phyloP scores from a whole-genome alignment of 345 rosid genomes.

The Bruguiera gymnorhiza region DNA sequence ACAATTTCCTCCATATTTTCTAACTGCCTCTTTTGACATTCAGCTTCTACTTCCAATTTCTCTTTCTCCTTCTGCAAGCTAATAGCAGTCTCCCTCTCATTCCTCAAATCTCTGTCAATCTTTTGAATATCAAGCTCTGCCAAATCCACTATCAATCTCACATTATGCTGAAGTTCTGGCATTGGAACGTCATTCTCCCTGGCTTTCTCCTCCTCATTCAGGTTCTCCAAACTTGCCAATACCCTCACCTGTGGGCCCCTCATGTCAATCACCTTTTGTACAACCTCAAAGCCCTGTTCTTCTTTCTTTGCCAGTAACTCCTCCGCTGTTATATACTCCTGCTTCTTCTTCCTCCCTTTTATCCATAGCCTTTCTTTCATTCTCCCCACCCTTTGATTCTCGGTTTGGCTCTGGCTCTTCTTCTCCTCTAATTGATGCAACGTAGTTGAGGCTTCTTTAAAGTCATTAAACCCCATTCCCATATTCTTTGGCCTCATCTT shows the following conservation, averaged over 20 bases:
- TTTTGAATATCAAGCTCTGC: constrained; percentile 85
- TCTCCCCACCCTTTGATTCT: constrained; percentile 33
- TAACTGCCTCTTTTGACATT: constrained; percentile 51
- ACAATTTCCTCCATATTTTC: constrained; percentile 59
- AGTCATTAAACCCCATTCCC: constrained; percentile 93
- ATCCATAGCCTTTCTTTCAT: constrained; percentile 61
- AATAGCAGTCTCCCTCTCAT: constrained; percentile 76
- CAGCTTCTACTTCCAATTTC: constrained; percentile 53
- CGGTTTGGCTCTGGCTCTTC: constrained; percentile 27
- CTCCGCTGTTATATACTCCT: constrained; percentile 56
- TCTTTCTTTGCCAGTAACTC: constrained; percentile 73
- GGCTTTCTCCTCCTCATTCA: constrained; percentile 87
- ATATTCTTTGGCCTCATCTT: constrained; percentile 86
- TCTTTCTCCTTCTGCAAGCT: constrained; percentile 81
- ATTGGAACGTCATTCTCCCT: constrained; percentile 81
- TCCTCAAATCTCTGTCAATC: constrained; percentile 76
- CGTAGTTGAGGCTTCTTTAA: constrained; percentile 54
- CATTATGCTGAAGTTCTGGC: constrained; percentile 91
- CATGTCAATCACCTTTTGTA: constrained; percentile 91
- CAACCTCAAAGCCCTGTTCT: constrained; percentile 70
- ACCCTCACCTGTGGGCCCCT: constrained; percentile 86
- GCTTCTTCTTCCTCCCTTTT: constrained; percentile 45
- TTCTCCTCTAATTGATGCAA: constrained; percentile 55
- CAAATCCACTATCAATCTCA: constrained; percentile 71
- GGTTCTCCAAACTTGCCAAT: constrained; percentile 80